A percentile compares a stretch with the other conserved stretches of the same genome.
Evolutionary conservation across 371 early-diverging fungal species (phyloP).

Genomic region (Mucor irregularis): DNA sequence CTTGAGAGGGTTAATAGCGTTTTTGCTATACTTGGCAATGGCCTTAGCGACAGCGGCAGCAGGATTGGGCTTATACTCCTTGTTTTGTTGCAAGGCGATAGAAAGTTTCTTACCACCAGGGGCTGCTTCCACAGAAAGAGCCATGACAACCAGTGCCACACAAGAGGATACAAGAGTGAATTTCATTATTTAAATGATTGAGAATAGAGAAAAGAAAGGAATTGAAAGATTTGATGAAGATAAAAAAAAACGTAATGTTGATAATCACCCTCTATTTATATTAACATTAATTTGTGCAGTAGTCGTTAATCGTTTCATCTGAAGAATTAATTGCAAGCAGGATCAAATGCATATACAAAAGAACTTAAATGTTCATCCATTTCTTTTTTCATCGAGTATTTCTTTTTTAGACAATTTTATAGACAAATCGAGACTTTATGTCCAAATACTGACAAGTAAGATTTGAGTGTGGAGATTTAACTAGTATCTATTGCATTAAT

Average conservation of each 20-base stretch:
- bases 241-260: not conserved
- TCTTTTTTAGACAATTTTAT: not conserved
- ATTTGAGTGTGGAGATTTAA: not conserved
- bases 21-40: slow-evolving; percentile 19
- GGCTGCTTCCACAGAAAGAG: slow-evolving; percentile 10
- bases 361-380: not conserved
- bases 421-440: not conserved
- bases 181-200: slow-evolving; percentile 6
- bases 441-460: not conserved
- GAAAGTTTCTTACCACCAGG: slow-evolving; percentile 6
- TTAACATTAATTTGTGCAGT: too few species aligned
- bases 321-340: too few species aligned
- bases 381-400: not conserved
- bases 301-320: too few species aligned
- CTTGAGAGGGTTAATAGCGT: not conserved
- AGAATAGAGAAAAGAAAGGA: too few species aligned
- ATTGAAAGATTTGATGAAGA: not conserved
- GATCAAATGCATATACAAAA: too few species aligned
- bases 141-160: slow-evolving; percentile 5
- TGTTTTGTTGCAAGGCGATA: slow-evolving; percentile 16
- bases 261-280: not conserved
- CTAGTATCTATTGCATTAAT: not conserved
- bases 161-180: slow-evolving; percentile 12
- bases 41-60: slow-evolving; percentile 14
- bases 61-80: slow-evolving; percentile 15